Percentiles rank a stretch among this genome's conserved stretches.
Conservation (phyloP, 2,329 filamentous ascomycete species). For the Monosporascus sp. region DNA sequence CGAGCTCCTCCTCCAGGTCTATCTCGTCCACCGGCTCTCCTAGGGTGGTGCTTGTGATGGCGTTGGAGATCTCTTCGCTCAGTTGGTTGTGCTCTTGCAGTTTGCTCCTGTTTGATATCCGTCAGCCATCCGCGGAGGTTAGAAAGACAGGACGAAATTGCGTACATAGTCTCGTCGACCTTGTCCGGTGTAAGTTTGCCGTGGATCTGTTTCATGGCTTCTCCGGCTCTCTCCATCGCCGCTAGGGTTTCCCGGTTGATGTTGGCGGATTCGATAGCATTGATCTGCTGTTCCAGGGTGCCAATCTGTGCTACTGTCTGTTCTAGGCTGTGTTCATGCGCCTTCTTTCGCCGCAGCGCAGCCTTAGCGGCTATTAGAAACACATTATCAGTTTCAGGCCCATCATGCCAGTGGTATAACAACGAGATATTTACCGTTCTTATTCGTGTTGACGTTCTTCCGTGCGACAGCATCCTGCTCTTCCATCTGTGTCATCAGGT, state of each 20-base stretch:
- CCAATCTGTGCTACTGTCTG: constrained; percentile 86
- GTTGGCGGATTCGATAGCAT: constrained; percentile 94
- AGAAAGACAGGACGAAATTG: constrained; percentile 18
- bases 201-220: constrained; percentile 92
- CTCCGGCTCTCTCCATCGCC: constrained; percentile 86
- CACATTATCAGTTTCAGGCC: constrained; percentile 14
- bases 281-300: constrained; percentile 92
- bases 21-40: constrained; percentile 74
- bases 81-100: constrained; percentile 88
- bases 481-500: constrained; percentile 85
- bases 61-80: constrained; percentile 85
- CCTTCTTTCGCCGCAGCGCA: constrained; percentile 90
- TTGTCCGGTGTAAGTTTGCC: constrained; percentile 86
- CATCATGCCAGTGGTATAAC: constrained; percentile 1
- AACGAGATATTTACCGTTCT: constrained; percentile 63
- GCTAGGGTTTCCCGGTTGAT: constrained; percentile 96
- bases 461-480: constrained; percentile 85
- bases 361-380: constrained; percentile 70
- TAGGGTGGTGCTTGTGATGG: constrained; percentile 67
- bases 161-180: constrained; percentile 91
- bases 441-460: constrained; percentile 86
- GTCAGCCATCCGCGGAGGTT: constrained; percentile 4
- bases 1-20: constrained; percentile 81
- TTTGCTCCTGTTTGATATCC: constrained; percentile 60
- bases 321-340: constrained; percentile 83